phyloP scores from a whole-genome alignment of 1,284 basidiomycete species.

The Ceratobasidium sp. region DNA sequence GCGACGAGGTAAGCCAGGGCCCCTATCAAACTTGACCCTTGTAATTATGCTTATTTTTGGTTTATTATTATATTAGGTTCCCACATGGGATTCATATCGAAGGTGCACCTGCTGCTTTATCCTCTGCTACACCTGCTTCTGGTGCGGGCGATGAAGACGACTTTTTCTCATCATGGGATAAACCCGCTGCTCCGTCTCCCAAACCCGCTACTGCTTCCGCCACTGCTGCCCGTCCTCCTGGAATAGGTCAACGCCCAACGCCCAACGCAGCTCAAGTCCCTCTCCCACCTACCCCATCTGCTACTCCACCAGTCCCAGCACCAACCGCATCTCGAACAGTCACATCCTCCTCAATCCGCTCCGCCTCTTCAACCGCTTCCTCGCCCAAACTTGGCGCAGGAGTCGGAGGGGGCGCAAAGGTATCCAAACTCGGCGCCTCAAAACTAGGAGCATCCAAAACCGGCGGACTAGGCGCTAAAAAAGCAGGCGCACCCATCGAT shows the following conservation, averaged over 20 bases:
- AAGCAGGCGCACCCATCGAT: constrained; percentile 81
- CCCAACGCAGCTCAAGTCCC: constrained; percentile 55
- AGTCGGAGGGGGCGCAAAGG: constrained; percentile 51
- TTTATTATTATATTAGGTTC: constrained; percentile 63
- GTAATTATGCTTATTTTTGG: not conserved
- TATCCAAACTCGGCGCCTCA: constrained; percentile 63
- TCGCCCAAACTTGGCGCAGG: constrained; percentile 56
- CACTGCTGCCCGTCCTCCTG: constrained; percentile 68
- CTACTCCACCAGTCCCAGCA: constrained; percentile 50
- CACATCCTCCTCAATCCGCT: constrained; percentile 71
- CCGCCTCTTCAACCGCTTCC: constrained; percentile 58
- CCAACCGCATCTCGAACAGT: constrained; percentile 69
- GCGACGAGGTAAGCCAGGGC: constrained; percentile 66
- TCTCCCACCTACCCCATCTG: constrained; percentile 50
- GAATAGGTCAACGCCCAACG: constrained; percentile 64
- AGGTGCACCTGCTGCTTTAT: constrained; percentile 68
- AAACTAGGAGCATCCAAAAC: constrained; percentile 62
- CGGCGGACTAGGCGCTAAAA: constrained; percentile 82
- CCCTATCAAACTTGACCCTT: not conserved
- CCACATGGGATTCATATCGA: constrained; percentile 84
- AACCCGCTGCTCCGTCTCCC: constrained; percentile 67
- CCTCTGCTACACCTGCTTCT: constrained; percentile 59
- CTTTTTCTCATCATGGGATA: constrained; percentile 97
- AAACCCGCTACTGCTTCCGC: constrained; percentile 63
- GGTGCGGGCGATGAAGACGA: constrained; percentile 76